phyloP scores from a whole-genome alignment of 2,329 filamentous ascomycete species.

The Fusarium dlaminii region DNA sequence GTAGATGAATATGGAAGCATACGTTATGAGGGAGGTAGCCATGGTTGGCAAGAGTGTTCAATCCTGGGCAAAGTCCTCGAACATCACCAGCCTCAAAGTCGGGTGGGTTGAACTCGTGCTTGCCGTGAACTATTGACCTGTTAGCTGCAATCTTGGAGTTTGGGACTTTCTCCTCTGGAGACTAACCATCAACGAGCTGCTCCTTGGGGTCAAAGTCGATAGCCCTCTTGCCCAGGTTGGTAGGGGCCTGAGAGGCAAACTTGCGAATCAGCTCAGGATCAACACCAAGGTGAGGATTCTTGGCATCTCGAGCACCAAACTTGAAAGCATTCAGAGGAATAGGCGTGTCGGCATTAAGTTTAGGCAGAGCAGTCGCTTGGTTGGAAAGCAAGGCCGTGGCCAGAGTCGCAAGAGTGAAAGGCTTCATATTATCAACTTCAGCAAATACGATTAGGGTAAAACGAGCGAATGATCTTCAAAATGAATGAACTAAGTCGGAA shows the following conservation, averaged over 20 bases:
- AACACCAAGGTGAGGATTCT: slow-evolving; percentile 22
- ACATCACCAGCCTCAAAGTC: slow-evolving; percentile 27
- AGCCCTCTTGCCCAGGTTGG: slow-evolving; percentile 10
- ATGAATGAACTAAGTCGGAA: background rate
- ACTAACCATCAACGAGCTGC: slow-evolving; percentile 28
- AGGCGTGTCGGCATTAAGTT: slow-evolving; percentile 9
- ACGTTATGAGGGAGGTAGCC: slow-evolving; percentile 37
- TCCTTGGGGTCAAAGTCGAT: slow-evolving; percentile 22
- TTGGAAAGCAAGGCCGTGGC: slow-evolving; percentile 16
- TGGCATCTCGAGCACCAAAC: background rate
- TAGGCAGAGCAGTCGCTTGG: slow-evolving; percentile 17
- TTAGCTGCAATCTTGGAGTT: background rate
- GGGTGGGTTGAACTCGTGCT: slow-evolving; percentile 25
- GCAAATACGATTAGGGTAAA: background rate
- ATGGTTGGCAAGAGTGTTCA: slow-evolving; percentile 35
- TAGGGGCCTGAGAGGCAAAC: slow-evolving; percentile 20
- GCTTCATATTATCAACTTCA: slow-evolving; percentile 20
- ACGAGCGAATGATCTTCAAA: slow-evolving; percentile 8
- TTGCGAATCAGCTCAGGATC: slow-evolving; percentile 33
- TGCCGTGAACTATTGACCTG: slow-evolving; percentile 5
- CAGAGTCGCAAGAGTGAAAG: slow-evolving; percentile 12
- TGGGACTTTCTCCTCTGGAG: rapidly evolving
- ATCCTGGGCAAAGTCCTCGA: slow-evolving; percentile 32
- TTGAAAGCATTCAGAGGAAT: slow-evolving; percentile 31
- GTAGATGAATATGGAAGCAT: rapidly evolving